Conservation (phyloP, 495 filamentous ascomycete genomes). For the Tetracladium setigerum region DNA sequence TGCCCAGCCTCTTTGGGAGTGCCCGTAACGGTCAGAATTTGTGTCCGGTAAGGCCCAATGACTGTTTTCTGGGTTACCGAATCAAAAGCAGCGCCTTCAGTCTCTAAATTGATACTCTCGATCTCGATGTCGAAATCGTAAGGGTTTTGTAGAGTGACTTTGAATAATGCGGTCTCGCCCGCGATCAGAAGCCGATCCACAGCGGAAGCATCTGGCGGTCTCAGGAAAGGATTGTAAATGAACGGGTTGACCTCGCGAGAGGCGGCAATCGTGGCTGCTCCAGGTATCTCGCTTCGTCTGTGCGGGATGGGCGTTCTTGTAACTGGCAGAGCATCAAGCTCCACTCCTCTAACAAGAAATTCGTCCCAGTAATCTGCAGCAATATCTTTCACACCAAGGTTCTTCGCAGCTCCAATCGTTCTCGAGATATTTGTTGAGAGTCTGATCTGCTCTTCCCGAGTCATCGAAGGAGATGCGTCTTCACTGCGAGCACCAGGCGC, state of each 20-base stretch:
- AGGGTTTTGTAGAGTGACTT: conserved; percentile 81
- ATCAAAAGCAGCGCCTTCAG: conserved; percentile 62
- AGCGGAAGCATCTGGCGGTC: conserved; percentile 49
- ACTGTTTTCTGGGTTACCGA: conserved; percentile 54
- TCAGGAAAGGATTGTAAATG: conserved; percentile 84
- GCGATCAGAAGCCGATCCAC: conserved; percentile 63
- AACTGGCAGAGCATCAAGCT: conserved; percentile 44
- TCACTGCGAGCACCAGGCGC: conserved; percentile 57
- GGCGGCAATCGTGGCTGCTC: conserved; percentile 41
- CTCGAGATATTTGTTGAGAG: conserved; percentile 76
- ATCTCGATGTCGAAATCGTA: conserved; percentile 89
- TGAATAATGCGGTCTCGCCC: conserved; percentile 67
- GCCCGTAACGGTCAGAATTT: conserved; percentile 65
- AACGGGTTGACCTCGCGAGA: conserved; percentile 65
- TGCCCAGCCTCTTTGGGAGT: conserved; percentile 57
- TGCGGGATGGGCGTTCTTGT: conserved; percentile 60
- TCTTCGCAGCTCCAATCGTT: conserved; percentile 66
- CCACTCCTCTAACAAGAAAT: conserved; percentile 79
- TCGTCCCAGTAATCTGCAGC: conserved; percentile 94
- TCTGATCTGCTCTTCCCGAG: conserved; percentile 76
- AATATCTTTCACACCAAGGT: conserved; percentile 59
- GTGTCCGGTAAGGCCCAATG: conserved; percentile 72
- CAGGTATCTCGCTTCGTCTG: conserved; percentile 60
- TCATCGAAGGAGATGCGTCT: conserved; percentile 55
- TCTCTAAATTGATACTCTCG: conserved; percentile 69